phyloP scores from a whole-genome alignment of 306 rosid species.

The Morella rubra region DNA sequence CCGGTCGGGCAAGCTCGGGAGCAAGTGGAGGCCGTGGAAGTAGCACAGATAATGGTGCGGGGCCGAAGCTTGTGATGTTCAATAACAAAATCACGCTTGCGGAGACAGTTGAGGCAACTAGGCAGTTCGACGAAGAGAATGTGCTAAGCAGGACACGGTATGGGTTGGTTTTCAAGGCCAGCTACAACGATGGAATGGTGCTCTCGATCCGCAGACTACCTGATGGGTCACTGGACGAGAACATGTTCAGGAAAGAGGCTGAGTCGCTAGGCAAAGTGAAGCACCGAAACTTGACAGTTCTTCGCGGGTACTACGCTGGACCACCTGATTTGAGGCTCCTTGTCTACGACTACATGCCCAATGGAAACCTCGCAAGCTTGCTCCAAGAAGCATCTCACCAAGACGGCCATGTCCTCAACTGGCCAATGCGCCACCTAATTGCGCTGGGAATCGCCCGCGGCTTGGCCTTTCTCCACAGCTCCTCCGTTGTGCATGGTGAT shows the following conservation, averaged over 20 bases:
- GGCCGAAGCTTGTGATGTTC: constrained; percentile 92
- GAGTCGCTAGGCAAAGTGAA: constrained; percentile 70
- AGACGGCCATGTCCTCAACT: constrained; percentile 92
- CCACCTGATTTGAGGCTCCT: constrained; percentile 75
- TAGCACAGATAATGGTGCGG: constrained; percentile 62
- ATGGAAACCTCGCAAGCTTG: constrained; percentile 94
- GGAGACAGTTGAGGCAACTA: constrained; percentile 80
- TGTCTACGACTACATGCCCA: constrained; percentile 92
- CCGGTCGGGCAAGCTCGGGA: constrained; percentile 78
- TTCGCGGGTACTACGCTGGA: constrained; percentile 87
- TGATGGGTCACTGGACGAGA: constrained; percentile 67
- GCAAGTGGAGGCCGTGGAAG: constrained; percentile 82
- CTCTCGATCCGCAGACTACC: constrained; percentile 84
- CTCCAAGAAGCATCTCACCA: constrained; percentile 99
- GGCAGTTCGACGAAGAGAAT: constrained; percentile 95
- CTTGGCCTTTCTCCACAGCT: constrained; percentile 76
- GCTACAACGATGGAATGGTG: constrained; percentile 90
- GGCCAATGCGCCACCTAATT: constrained; percentile 99
- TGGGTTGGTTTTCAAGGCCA: constrained; percentile 86
- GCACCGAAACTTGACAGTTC: constrained; percentile 86
- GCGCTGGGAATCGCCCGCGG: constrained; percentile 95
- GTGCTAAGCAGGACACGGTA: constrained; percentile 79
- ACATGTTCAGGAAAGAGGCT: constrained; percentile 82
- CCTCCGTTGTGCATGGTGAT: constrained; percentile 71
- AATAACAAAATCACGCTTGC: constrained; percentile 82